Evolutionary conservation across 1,139 yeast genomes (phyloP).

Genomic region (Protomyces lactucae-debilis): DNA sequence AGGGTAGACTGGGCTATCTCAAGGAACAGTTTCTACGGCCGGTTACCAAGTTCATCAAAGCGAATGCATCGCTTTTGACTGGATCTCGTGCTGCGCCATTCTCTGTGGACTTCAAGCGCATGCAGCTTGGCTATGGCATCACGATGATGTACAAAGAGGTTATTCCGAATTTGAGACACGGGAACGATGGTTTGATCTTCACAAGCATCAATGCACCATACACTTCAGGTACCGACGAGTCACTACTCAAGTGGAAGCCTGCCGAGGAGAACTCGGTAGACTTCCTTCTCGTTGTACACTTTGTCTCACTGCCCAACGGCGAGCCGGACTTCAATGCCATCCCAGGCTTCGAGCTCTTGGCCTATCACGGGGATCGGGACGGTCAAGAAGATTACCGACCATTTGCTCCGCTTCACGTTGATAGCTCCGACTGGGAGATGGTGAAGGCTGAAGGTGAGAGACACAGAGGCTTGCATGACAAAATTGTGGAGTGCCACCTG

Average conservation of each 20-base stretch:
- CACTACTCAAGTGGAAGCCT: constrained; percentile 85
- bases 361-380: constrained; percentile 67
- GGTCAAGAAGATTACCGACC: constrained; percentile 49
- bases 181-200: constrained; percentile 88
- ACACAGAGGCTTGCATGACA: constrained; percentile 66
- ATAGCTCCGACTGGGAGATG: constrained; percentile 75
- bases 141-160: constrained; percentile 69
- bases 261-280: constrained; percentile 92
- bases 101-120: constrained; percentile 40
- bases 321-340: constrained; percentile 58
- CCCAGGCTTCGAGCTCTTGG: constrained; percentile 62
- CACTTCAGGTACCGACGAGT: constrained; percentile 77
- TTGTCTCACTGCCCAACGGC: constrained; percentile 56
- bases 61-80: constrained; percentile 38
- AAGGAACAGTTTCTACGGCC: constrained; percentile 81
- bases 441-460: constrained; percentile 58
- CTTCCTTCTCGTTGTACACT: constrained; percentile 66
- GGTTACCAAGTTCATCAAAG: constrained; percentile 60
- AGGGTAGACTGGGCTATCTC: constrained; percentile 79
- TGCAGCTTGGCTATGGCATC: constrained; percentile 67
- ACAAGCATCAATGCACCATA: constrained; percentile 90
- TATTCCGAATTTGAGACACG: constrained; percentile 67
- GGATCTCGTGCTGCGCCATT: constrained; percentile 54
- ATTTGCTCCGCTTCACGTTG: constrained; percentile 59
- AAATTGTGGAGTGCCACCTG: constrained; percentile 77